Evolutionary conservation across 106 monocot species (phyloP), one percentile per base, ranked within the genome.

Genomic region (Dactylorhiza incarnata): DNA sequence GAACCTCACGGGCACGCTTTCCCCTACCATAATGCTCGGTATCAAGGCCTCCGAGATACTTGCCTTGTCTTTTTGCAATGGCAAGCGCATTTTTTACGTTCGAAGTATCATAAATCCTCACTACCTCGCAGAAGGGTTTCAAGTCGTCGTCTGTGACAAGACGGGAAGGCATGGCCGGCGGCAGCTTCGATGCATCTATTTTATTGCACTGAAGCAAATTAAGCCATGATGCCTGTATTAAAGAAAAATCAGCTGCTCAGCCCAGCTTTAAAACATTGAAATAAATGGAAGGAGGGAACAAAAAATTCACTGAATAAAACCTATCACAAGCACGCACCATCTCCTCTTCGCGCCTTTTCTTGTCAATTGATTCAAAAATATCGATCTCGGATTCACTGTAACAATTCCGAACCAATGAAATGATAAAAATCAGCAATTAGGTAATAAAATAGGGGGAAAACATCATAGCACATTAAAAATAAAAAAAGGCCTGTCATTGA

Each of bases 21-120:
- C 99, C 99, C 89, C 99, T 91, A 72, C 99, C 99, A 79, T 99
- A 99, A 6, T 94, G 91, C 77, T 94, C 87, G 7, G 94, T 89
- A 72, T 99, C 99, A 75, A 92, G 88, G 26, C 84, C 84, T 20
- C 85, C 83, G 72, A 80, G 58, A 58, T 65, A 22, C 72, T 80
- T 88, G 56, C 80, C 81, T 78, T 84, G 94, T 72, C 80, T 84
- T 76, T 94, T 92, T 24, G 82, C 49, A 62, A 71, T 80, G 5
- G 46, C 19, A 24, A 48, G 11, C 12, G 23, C 48, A 23, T 47
- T 72, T 22, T 13, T 20, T 72, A 53, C 70, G 79, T 66, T 79
- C 45, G 81, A 13, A 72, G 81, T 29, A 74, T 94, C 99, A 81
- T 76, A 76, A 22, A 91, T 62, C 81, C 62, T 83, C 85, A 99